phyloP scores from a whole-genome alignment of 1,284 basidiomycete genomes.

The Puccinia horiana region DNA sequence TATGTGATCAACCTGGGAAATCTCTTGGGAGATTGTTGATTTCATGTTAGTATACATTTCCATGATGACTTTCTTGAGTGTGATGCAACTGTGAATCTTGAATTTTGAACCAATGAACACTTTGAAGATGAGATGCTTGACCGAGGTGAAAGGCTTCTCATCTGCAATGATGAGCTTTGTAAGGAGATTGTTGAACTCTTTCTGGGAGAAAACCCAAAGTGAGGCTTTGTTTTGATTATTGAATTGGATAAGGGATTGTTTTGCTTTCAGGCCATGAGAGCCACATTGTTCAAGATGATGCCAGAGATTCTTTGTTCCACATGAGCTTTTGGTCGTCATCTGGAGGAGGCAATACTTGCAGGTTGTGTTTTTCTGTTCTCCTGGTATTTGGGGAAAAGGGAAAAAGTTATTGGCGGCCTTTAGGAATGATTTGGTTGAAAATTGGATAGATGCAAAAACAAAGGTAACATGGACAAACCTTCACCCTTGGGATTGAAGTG shows the following conservation, averaged over 20 bases:
- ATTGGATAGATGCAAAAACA: too few relatives aligned
- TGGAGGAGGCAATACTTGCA: too few relatives aligned
- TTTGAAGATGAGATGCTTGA: neutral
- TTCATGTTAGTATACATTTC: neutral
- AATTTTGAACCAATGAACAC: neutral
- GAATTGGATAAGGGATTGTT: neutral
- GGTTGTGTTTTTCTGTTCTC: too few relatives aligned
- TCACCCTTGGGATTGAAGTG: too few relatives aligned
- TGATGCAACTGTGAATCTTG: neutral
- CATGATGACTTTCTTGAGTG: neutral
- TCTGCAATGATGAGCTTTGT: neutral
- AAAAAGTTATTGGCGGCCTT: too few relatives aligned
- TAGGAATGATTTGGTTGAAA: too few relatives aligned
- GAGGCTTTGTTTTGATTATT: neutral
- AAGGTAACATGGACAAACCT: too few relatives aligned
- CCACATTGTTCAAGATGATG: neutral
- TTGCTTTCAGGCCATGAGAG: neutral
- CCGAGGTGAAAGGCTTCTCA: neutral
- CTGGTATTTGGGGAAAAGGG: too few relatives aligned
- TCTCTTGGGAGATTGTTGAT: neutral
- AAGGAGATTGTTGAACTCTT: neutral
- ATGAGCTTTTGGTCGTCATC: too few relatives aligned
- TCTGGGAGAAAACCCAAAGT: neutral
- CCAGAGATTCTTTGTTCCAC: too few relatives aligned
- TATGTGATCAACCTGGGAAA: neutral